Base-by-base conservation (phyloP, 2,329 filamentous ascomycete species). In the Daldinia eschscholtzii region DNA sequence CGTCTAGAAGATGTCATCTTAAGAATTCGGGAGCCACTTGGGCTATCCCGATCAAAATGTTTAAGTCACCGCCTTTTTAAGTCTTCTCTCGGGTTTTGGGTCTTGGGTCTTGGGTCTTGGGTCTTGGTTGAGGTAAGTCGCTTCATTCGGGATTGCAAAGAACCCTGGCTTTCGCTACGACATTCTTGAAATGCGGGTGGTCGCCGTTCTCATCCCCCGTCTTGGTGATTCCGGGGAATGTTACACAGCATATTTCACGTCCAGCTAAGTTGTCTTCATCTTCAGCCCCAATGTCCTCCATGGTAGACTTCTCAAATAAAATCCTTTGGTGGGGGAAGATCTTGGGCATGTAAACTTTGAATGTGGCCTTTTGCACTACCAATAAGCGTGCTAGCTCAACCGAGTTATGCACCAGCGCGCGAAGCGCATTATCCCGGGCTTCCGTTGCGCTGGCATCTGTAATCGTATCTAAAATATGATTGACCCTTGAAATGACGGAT, bases 211-310 rank as follows among this genome's bases (percentile, higher is more conserved):
- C 89, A 76, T 91, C 88, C 5, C 89, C 89, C 23, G 83, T 80
- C 80, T 92, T 92, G 64, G 89, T 81, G 23, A 92, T 83, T 6
- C 87, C 87, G 1, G 90, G 90, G 63, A 91, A 92, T 1, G 87
- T 87, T 23, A 90, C 86, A 76, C 89, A 92, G 64, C 81, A 82
- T 39, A 92, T 85, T 60, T 88, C 84, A 58, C 87, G 81, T 50
- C 81, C 81, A 15, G 80, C 77, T 23, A 89, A 80, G 9, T 79
- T 82, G 18, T 88, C 86, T 68, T 90, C 88, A 65, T 88, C 87
- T 72, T 88, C 87, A 15, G 88, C 88, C 39, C 88, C 86, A 52
- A 91, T 83, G 73, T 92, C 89, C 72, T 92, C 89, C 90, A 92
- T 92, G 3, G 80, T 86, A 28, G 82, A 81, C 1, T 81, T 65